These are phyloP conservation scores for Bromus sterilis DNA, from an alignment of 176 grass and related monocot species.

Conservation along the genomic window DNA sequence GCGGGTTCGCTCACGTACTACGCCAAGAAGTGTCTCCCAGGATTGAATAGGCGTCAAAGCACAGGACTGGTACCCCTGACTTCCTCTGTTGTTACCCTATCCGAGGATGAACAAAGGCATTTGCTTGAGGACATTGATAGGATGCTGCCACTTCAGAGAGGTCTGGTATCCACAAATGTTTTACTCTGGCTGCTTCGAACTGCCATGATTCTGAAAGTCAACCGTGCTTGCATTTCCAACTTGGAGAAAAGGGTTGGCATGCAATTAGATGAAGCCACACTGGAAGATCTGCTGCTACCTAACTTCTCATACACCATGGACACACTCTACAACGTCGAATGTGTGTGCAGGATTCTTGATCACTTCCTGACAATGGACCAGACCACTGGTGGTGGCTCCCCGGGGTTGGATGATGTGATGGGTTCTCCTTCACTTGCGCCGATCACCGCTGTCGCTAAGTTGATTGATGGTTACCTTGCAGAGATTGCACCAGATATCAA, in stretches of 20 bases:
- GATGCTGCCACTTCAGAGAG: conserved; percentile 32
- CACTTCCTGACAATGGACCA: conserved; percentile 52
- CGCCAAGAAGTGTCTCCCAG: conserved; percentile 25
- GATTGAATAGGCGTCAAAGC: conserved; percentile 23
- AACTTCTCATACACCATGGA: conserved; percentile 41
- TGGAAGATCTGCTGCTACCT: conserved; percentile 40
- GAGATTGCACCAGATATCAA: conserved; percentile 69
- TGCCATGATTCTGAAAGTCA: conserved; percentile 34
- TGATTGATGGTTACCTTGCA: conserved; percentile 58
- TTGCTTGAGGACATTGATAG: conserved; percentile 33
- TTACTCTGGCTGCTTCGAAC: conserved; percentile 38
- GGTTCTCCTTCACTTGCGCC: conserved; percentile 4
- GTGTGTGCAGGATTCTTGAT: conserved; percentile 57
- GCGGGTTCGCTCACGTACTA: conserved; percentile 16
- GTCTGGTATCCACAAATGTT: conserved; percentile 10
- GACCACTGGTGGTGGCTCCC: neutral
- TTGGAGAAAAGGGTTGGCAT: conserved; percentile 43
- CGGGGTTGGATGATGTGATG: conserved; percentile 19
- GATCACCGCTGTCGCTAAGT: conserved; percentile 27
- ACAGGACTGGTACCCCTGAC: neutral
- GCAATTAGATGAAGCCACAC: conserved; percentile 31
- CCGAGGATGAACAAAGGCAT: conserved; percentile 23
- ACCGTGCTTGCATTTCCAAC: conserved; percentile 23
- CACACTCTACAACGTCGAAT: conserved; percentile 62
- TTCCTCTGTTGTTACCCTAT: neutral